These are phyloP conservation scores for Mycena rebaudengoi DNA, from an alignment of 768 basidiomycete species.

Conservation along the genomic window DNA sequence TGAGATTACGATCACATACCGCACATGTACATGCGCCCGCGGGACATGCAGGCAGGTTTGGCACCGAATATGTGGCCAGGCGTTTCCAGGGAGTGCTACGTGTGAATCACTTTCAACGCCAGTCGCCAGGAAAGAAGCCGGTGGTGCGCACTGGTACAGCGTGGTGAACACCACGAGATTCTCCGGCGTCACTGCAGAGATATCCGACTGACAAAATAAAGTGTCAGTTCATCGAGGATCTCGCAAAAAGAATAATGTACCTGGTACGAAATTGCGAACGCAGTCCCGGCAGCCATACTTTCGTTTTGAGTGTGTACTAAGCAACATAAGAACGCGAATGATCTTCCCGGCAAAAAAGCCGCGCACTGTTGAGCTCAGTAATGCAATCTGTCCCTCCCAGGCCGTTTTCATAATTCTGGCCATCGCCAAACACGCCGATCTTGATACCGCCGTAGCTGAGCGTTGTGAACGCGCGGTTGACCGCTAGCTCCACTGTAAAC, in stretches of 20 bases:
- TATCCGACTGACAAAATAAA: conserved; percentile 39
- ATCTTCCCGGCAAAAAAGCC: not conserved
- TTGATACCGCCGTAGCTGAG: conserved; percentile 42
- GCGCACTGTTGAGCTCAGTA: conserved; percentile 43
- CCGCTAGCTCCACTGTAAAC: conserved; percentile 53
- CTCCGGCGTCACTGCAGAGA: conserved; percentile 48
- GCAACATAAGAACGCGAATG: not conserved
- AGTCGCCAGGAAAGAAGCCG: too few species aligned
- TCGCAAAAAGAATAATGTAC: too few species aligned
- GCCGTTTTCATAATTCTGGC: conserved; percentile 40
- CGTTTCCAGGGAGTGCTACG: conserved; percentile 57
- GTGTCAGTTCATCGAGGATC: too few species aligned
- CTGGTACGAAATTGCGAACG: conserved; percentile 55
- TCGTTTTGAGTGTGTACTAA: conserved; percentile 56
- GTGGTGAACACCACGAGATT: conserved; percentile 56
- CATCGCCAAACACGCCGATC: conserved; percentile 39
- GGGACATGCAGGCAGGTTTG: conserved; percentile 54
- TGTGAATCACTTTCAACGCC: too few species aligned
- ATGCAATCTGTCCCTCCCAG: conserved; percentile 44
- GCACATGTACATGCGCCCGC: conserved; percentile 52
- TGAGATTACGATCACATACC: conserved; percentile 33
- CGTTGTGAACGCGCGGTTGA: conserved; percentile 52
- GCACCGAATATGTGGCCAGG: conserved; percentile 50
- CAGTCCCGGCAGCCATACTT: conserved; percentile 55
- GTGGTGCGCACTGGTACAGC: conserved; percentile 45